Base-by-base conservation (phyloP, 192 early-diverging fungal species). In the Neocallimastix lanati region DNA sequence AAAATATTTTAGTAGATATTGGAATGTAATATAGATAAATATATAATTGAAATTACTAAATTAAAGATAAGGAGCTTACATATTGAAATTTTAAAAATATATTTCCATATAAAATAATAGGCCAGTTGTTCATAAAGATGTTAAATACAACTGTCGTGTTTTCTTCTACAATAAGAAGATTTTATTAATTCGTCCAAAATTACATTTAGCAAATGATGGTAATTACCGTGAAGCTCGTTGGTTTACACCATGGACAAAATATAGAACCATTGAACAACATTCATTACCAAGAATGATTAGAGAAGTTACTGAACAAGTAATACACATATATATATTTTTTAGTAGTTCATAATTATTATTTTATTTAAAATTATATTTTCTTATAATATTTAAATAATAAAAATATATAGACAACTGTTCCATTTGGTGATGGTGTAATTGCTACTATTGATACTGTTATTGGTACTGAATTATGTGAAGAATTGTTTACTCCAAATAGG, bases 91-190 rank as follows among this genome's bases (percentile, higher is more conserved):
- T 27, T 12, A 78, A 36, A 50, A 13, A 29, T 12, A 21, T 76
- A 76, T 80, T 12, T n/a, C n/a, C n/a, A 13, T 29, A 28, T 28
- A 16, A 28, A 33, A 28, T 37, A 21, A 13, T 78, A 95, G 92
- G 94, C 96, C 97, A 3, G 90, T 99, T 29, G 86, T 91, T 83
- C 95, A 98, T 84, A 93, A 94, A 84, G 89, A 91, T 82, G 89
- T 93, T 35, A 93, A 93, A 78, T 99, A 98, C 89, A 99, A 99
- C 87, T 98, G 96, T 85, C 93, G 96, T n/a, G 87, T 99, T 25
- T 84, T 98, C 28, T 87, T 96, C 35, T 85, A 90, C 29, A 88
- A 97, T 83, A 86, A 89, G 2, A 87, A 89, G 80, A 94, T 99
- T 78, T 86, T 98, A 18, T 83, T 99, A 82, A 98, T 99, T 76